Conservation (phyloP, 148 eudicot genomes). For the Hydrangea macrophylla region DNA sequence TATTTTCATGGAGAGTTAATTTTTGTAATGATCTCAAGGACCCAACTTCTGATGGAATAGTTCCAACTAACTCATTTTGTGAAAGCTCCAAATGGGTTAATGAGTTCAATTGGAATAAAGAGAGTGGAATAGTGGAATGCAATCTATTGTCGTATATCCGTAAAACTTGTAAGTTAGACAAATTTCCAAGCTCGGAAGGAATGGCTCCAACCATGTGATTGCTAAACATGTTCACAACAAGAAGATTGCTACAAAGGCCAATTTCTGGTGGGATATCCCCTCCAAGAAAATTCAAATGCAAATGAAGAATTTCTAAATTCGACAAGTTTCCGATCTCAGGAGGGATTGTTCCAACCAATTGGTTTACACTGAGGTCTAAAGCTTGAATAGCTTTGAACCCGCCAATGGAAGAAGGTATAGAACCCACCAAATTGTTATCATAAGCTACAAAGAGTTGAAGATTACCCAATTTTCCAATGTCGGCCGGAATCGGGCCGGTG, state of each 20-base stretch:
- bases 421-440: slow-evolving; percentile 50
- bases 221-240: slow-evolving; percentile 34
- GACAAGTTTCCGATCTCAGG: slow-evolving; percentile 56
- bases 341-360: slow-evolving; percentile 53
- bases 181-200: slow-evolving; percentile 62
- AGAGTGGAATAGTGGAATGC: slow-evolving; percentile 53
- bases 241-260: slow-evolving; percentile 53
- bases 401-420: slow-evolving; percentile 62
- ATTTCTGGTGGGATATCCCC: slow-evolving; percentile 67
- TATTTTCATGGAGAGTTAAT: slow-evolving; percentile 65
- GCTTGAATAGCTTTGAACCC: slow-evolving; percentile 32
- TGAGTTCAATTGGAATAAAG: slow-evolving; percentile 47
- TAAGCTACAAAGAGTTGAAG: slow-evolving; percentile 46
- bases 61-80: slow-evolving; percentile 50
- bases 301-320: slow-evolving; percentile 46
- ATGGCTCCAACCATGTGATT: slow-evolving; percentile 58
- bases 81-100: slow-evolving; percentile 63
- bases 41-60: slow-evolving; percentile 48
- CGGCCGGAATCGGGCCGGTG: slow-evolving; percentile 53
- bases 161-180: slow-evolving; percentile 44
- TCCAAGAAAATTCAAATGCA: slow-evolving; percentile 42
- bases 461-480: slow-evolving; percentile 52
- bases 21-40: slow-evolving; percentile 47
- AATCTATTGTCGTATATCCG: slow-evolving; percentile 49
- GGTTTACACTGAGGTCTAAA: slow-evolving; percentile 55